Conservation (phyloP, 2,329 filamentous ascomycete species). For the Dothideomycetes sp. region DNA sequence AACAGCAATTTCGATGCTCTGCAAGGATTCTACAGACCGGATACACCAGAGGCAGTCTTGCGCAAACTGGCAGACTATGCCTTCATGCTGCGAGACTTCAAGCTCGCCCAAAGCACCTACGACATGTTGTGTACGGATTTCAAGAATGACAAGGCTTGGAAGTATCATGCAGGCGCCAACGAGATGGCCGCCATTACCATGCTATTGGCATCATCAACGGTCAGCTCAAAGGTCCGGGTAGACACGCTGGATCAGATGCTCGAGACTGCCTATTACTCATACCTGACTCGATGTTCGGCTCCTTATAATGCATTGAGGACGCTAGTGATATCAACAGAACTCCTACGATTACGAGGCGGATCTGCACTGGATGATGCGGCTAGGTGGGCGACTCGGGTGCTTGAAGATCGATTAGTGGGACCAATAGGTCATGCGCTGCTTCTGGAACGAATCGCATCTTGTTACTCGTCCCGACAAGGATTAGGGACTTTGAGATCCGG, state of each 20-base stretch:
- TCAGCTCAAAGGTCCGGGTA: constrained; percentile 61
- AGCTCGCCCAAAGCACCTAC: constrained; percentile 82
- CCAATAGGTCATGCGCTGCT: constrained; percentile 70
- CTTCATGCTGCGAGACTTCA: constrained; percentile 96
- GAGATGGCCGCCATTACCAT: constrained; percentile 89
- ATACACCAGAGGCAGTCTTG: constrained; percentile 81
- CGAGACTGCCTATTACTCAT: constrained; percentile 86
- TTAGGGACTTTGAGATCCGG: constrained; percentile 60
- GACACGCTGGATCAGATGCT: constrained; percentile 81
- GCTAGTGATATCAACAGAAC: constrained; percentile 66
- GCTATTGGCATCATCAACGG: constrained; percentile 62
- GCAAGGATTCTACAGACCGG: constrained; percentile 73
- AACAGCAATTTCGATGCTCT: constrained; percentile 67
- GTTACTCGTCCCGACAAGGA: constrained; percentile 66
- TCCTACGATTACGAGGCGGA: constrained; percentile 71
- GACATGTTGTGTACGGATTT: constrained; percentile 84
- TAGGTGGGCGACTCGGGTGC: constrained; percentile 68
- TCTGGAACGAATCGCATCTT: constrained; percentile 76
- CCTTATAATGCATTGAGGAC: constrained; percentile 74
- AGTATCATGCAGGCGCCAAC: constrained; percentile 82
- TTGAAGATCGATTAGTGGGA: constrained; percentile 70
- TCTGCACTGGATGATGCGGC: constrained; percentile 78
- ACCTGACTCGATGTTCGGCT: constrained; percentile 72
- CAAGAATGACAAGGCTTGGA: constrained; percentile 93
- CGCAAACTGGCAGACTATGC: constrained; percentile 89